Base-by-base conservation (phyloP, 495 filamentous ascomycete species). In the Aspergillus sparsus region DNA sequence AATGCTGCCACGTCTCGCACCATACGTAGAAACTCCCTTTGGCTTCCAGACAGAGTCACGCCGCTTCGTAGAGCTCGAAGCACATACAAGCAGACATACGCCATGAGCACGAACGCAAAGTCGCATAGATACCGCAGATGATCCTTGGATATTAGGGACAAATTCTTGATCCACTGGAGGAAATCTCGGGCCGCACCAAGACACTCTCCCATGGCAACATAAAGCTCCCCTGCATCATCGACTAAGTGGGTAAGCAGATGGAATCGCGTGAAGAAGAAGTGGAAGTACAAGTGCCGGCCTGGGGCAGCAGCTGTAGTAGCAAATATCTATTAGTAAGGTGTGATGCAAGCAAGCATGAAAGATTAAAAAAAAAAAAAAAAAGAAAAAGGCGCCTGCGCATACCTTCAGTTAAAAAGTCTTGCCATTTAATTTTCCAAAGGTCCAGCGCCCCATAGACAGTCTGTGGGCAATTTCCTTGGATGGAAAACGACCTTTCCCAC, bases 141-240 rank as follows among this genome's bases (percentile, higher is more conserved):
- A 3, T 41, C 37, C 37, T 41, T 41, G 37, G 37, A 41, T 41
- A 41, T 3, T 41, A 3, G 37, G 1, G 37, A 41, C 2, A 41
- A 41, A 41, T 41, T 41, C 37, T 41, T 41, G 37, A 41, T 41
- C 37, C 37, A 41, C 37, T 41, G 37, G 37, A 41, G 37, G 37
- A 41, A 41, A 41, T 41, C 37, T 41, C 37, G 37, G 37, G 37
- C 37, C 37, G 37, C 37, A 41, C 2, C 37, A 3, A 41, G 37
- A 3, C 37, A 9, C 37, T 41, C 37, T 41, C 37, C 37, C 37
- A 41, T 41, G 37, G 37, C 37, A 41, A 41, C 2, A 41, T 41
- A 41, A 41, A 41, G 37, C 37, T 41, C 37, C 37, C 37, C 37
- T 41, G 37, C 2, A 41, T 41, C 37, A 41, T 41, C 37, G 37